Evolutionary conservation across 805 yeast genomes (phyloP).

Genomic region (Sugiyamaella lignohabitans): DNA sequence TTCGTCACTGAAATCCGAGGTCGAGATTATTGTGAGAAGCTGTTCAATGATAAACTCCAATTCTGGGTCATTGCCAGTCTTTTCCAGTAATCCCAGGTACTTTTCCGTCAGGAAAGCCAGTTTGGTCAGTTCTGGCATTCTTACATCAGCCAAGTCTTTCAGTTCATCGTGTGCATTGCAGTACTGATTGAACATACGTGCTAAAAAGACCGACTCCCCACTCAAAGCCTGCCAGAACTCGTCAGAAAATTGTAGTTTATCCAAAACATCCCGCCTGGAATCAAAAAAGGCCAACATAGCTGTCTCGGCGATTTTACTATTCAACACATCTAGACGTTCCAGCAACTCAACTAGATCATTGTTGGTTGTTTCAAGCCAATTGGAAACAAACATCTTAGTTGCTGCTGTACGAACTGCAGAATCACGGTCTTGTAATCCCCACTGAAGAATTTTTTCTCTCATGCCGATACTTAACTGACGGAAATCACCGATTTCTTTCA

Average conservation of each 20-base stretch:
- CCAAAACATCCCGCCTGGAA: conserved; percentile 54
- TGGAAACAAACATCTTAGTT: conserved; percentile 54
- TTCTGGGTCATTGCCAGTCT: conserved; percentile 42
- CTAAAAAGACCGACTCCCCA: conserved; percentile 67
- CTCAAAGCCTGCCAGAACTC: conserved; percentile 64
- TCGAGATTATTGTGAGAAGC: conserved; percentile 55
- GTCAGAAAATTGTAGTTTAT: conserved; percentile 53
- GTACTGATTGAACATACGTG: conserved; percentile 58
- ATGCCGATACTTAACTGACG: conserved; percentile 45
- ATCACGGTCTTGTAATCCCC: conserved; percentile 90
- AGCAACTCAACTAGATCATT: conserved; percentile 68
- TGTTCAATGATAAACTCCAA: conserved; percentile 72
- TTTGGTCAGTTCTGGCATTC: conserved; percentile 72
- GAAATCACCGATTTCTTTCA: conserved; percentile 63
- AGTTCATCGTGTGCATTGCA: conserved; percentile 48
- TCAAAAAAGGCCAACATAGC: conserved; percentile 62
- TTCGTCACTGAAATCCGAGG: conserved; percentile 84
- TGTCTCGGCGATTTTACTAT: conserved; percentile 56
- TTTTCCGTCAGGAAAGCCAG: conserved; percentile 53
- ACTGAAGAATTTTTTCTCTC: conserved; percentile 61
- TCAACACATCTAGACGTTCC: conserved; percentile 63
- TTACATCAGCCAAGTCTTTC: conserved; percentile 52
- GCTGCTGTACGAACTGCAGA: conserved; percentile 67
- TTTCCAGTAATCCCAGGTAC: conserved; percentile 40
- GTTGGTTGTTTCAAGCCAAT: conserved; percentile 65